Evolutionary conservation across 1,139 yeast genomes (phyloP).

Genomic region (Protomyces gravidus): DNA sequence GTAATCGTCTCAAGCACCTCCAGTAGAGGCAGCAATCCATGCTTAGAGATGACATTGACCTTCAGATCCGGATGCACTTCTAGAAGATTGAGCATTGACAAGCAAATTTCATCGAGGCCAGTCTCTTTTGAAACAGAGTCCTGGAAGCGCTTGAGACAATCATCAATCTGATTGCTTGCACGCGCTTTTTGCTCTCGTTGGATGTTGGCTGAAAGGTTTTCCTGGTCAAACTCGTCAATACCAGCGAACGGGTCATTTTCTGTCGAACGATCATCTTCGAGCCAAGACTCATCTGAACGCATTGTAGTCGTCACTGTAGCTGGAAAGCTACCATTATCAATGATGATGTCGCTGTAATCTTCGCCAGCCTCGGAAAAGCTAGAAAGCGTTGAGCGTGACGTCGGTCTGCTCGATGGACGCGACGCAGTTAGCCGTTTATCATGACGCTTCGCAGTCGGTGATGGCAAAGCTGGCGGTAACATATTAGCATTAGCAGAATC

Average conservation of each 20-base stretch:
- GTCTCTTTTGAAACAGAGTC: conserved; percentile 22
- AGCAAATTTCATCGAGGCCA: conserved; percentile 5
- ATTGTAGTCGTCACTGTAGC: neutral
- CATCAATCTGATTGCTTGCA: conserved; percentile 34
- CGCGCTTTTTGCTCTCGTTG: conserved; percentile 37
- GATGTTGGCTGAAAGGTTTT: conserved; percentile 35
- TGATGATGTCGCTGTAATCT: conserved; percentile 24
- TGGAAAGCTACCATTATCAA: neutral
- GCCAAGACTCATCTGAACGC: conserved; percentile 11
- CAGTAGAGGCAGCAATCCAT: conserved; percentile 50
- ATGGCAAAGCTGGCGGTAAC: neutral
- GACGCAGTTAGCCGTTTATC: neutral
- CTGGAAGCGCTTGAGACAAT: conserved; percentile 33
- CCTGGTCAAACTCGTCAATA: conserved; percentile 33
- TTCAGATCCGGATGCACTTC: conserved; percentile 42
- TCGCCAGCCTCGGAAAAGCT: neutral
- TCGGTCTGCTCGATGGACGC: neutral
- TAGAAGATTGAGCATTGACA: conserved; percentile 38
- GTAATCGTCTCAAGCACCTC: conserved; percentile 48
- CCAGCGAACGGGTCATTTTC: conserved; percentile 39
- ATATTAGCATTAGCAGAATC: neutral
- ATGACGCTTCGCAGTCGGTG: neutral
- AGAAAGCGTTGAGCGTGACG: neutral
- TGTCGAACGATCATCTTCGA: conserved; percentile 29
- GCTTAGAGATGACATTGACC: conserved; percentile 45